Evolutionary conservation across 805 yeast genomes (phyloP), one percentile per base, ranked within the genome.

Genomic region (Saturnispora sanitii): DNA sequence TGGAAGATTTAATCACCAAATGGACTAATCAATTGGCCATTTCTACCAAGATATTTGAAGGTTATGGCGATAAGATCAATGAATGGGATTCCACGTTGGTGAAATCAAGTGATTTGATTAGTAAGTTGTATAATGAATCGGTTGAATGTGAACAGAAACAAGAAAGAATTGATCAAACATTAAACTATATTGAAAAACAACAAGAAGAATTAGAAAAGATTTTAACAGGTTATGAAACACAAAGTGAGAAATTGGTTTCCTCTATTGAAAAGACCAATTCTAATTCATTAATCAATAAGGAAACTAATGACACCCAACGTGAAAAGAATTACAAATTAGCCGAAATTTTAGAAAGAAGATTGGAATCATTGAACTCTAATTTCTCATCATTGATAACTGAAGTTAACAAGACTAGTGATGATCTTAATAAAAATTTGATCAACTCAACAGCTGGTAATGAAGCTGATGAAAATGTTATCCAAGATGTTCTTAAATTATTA

Each of bases 271-370:
- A 51, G 33, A 50, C 49, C 25, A 52, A 49, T 29, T 27, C 30
- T 6, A 42, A 37, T 26, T 22, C 45, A 13, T 20, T 30, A 13
- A 20, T 27, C 8, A 40, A 42, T 19, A 47, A 47, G 15, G 50
- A 42, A 27, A 71, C 77, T 8, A 76, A 83, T 39, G 96, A 90
- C 56, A 83, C 82, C 57, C 83, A 86, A 55, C 77, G 98, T 56
- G 90, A 82, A 55, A 82, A 82, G 49, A 94, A 95, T 0, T 92
- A 90, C 58, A 77, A 73, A 47, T 73, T 87, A 25, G 96, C 97
- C 0, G 94, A 87, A 55, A 67, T 77, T 32, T 66, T 92, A 46
- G 94, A 85, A 56, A 87, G 79, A 50, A 83, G 82, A 54, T 64
- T 92, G 46, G 94, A 82, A 49, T 64, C 73, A 11, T 67, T 92